A percentile compares a stretch with the other conserved stretches of the same genome.
These are phyloP conservation scores for Volutella citrinella DNA, from an alignment of 2,329 filamentous ascomycete species.

Conservation along the genomic window DNA sequence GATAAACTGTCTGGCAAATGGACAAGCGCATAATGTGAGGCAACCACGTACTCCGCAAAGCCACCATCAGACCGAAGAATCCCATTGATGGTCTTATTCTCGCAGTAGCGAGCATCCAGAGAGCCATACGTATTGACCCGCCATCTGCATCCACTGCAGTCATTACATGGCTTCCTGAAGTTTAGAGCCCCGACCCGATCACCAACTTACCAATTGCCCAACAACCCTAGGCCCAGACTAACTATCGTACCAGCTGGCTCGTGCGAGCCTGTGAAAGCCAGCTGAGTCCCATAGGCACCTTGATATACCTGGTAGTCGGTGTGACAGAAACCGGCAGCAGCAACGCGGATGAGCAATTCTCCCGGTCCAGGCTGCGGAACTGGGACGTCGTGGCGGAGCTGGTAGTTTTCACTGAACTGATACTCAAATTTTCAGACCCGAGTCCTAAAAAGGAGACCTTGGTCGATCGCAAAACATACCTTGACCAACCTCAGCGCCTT, in stretches of 20 bases:
- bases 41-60: slow-evolving; percentile 17
- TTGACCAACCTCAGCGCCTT: slow-evolving; percentile 16
- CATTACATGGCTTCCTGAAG: slow-evolving; percentile 15
- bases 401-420: slow-evolving; percentile 11
- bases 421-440: too few species aligned
- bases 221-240: slow-evolving; percentile 10
- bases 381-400: slow-evolving; percentile 10
- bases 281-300: slow-evolving; percentile 12
- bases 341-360: slow-evolving; percentile 13
- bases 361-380: slow-evolving; percentile 8
- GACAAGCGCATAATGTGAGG: slow-evolving; percentile 12
- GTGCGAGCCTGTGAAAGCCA: slow-evolving; percentile 19
- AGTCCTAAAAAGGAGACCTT: not conserved
- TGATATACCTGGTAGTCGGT: slow-evolving; percentile 18
- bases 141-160: slow-evolving; percentile 16
- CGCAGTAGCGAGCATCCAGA: slow-evolving; percentile 16
- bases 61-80: slow-evolving; percentile 11
- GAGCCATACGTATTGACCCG: slow-evolving; percentile 6
- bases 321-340: slow-evolving; percentile 15
- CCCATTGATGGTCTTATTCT: slow-evolving; percentile 15
- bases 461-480: slow-evolving; percentile 3
- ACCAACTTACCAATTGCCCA: slow-evolving; percentile 10
- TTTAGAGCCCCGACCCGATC: slow-evolving; percentile 17
- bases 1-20: slow-evolving; percentile 9
- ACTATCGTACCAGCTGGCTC: slow-evolving; percentile 20